These are phyloP conservation scores for Orbilia brochopaga DNA, from an alignment of 2,329 filamentous ascomycete genomes.

Conservation along the genomic window DNA sequence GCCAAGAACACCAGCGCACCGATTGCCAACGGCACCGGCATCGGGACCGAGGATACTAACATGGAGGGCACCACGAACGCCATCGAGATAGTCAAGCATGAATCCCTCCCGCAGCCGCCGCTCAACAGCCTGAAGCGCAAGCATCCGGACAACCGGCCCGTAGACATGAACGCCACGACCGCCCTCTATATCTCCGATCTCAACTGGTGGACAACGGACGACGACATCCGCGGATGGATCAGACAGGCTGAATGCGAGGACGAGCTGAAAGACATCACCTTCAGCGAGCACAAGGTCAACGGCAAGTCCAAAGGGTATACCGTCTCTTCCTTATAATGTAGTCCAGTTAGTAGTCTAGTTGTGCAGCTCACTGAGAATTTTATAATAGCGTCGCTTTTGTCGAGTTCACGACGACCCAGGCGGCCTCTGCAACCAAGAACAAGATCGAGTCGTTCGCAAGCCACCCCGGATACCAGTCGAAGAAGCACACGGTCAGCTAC, in stretches of 20 bases:
- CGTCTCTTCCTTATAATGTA: too few relatives aligned
- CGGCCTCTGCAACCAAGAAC: slow-evolving; percentile 82
- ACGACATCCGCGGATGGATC: slow-evolving; percentile 88
- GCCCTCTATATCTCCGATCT: slow-evolving; percentile 87
- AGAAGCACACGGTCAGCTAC: slow-evolving; percentile 74
- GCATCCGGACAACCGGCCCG: slow-evolving; percentile 63
- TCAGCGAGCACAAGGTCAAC: slow-evolving; percentile 98
- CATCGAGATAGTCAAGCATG: slow-evolving; percentile 52
- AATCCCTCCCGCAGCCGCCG: slow-evolving; percentile 59
- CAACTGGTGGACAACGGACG: slow-evolving; percentile 96
- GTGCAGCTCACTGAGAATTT: slow-evolving; percentile 11
- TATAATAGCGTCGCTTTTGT: slow-evolving; percentile 74
- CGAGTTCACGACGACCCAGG: slow-evolving; percentile 81
- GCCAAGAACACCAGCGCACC: slow-evolving; percentile 31
- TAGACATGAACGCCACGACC: slow-evolving; percentile 68
- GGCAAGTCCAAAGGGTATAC: slow-evolving; percentile 98
- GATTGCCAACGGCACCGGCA: slow-evolving; percentile 51
- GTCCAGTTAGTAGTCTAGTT: too few relatives aligned
- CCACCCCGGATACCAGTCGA: slow-evolving; percentile 65
- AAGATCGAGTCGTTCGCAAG: slow-evolving; percentile 72
- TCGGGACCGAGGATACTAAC: slow-evolving; percentile 54
- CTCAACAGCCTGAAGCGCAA: slow-evolving; percentile 69
- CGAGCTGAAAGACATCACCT: slow-evolving; percentile 89
- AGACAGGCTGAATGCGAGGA: slow-evolving; percentile 79
- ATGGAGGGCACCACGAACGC: slow-evolving; percentile 54